A percentile compares a stretch with the other conserved stretches of the same genome.
These are phyloP conservation scores for Lumnitzera littorea DNA, from an alignment of 345 rosid species.

Conservation along the genomic window DNA sequence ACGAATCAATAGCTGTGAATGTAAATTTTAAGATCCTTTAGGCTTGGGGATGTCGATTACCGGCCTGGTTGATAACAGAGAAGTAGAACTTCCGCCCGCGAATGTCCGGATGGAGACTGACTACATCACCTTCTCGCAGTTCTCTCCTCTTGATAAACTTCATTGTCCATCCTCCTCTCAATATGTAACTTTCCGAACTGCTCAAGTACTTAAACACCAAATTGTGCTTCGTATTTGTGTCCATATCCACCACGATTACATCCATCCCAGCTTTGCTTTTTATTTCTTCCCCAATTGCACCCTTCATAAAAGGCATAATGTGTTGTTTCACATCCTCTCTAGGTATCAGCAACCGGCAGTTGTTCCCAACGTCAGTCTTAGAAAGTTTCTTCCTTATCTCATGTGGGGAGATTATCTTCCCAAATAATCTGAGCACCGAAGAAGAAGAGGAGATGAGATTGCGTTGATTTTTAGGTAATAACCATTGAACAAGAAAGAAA, in stretches of 20 bases:
- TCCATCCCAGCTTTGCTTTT: not conserved
- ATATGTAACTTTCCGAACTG: not conserved
- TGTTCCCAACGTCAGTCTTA: not conserved
- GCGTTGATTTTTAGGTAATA: no score
- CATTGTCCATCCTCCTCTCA: not conserved
- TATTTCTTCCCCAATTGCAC: not conserved
- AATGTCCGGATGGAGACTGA: constrained; percentile 4
- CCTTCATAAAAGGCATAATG: not conserved
- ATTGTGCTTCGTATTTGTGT: not conserved
- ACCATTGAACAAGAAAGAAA: no score
- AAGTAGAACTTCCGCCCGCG: no score
- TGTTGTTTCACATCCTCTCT: not conserved
- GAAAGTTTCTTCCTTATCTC: constrained; percentile 5
- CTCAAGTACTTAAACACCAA: constrained; percentile 7
- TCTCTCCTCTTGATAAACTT: constrained; percentile 3
- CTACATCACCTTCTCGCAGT: not conserved
- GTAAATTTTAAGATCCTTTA: no score
- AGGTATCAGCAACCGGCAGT: not conserved
- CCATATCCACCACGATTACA: not conserved
- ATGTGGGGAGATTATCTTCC: no score
- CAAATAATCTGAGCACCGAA: no score
- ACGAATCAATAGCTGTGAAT: no score
- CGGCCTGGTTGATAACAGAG: no score
- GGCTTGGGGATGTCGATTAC: no score
- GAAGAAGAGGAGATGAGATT: no score